Conservation (phyloP, 495 filamentous ascomycete genomes). For the Chlorociboria aeruginascens region DNA sequence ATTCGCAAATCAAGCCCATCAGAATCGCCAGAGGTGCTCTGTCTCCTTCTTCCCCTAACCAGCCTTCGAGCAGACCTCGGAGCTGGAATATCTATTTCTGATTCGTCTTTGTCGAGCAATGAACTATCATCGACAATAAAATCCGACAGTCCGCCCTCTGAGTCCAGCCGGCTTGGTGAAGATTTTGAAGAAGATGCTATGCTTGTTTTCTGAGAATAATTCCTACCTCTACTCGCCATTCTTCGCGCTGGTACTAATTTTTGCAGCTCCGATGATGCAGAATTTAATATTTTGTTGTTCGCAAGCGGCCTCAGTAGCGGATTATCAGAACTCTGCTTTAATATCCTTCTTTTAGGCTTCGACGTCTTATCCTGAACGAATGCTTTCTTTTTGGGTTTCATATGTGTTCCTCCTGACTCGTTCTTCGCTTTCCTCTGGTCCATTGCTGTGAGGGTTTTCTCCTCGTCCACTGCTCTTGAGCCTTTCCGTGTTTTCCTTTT, state of each 20-base stretch:
- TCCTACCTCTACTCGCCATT: too few species aligned
- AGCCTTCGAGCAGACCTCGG: constrained; percentile 10
- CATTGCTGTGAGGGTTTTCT: neutral
- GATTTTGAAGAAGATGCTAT: too few species aligned
- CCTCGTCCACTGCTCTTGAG: neutral
- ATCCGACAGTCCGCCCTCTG: constrained; percentile 18
- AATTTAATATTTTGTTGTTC: neutral
- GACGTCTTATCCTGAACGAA: neutral
- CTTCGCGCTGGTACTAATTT: too few species aligned
- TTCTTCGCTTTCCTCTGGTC: neutral
- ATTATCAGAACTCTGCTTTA: constrained; percentile 11
- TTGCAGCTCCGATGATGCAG: neutral
- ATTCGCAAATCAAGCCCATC: constrained; percentile 1
- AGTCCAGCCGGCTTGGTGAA: too few species aligned
- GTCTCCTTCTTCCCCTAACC: constrained; percentile 9
- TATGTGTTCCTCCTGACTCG: neutral
- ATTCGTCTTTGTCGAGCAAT: constrained; percentile 10
- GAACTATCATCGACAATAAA: constrained; percentile 24
- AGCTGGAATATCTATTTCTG: neutral
- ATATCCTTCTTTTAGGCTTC: constrained; percentile 1
- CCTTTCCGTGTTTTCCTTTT: neutral
- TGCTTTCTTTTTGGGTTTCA: neutral
- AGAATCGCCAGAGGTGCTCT: neutral
- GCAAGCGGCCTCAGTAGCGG: constrained; percentile 6
- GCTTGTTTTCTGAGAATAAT: too few species aligned